Base-by-base conservation (phyloP, 2,329 filamentous ascomycete genomes). In the Rhynchosporium graminicola region DNA sequence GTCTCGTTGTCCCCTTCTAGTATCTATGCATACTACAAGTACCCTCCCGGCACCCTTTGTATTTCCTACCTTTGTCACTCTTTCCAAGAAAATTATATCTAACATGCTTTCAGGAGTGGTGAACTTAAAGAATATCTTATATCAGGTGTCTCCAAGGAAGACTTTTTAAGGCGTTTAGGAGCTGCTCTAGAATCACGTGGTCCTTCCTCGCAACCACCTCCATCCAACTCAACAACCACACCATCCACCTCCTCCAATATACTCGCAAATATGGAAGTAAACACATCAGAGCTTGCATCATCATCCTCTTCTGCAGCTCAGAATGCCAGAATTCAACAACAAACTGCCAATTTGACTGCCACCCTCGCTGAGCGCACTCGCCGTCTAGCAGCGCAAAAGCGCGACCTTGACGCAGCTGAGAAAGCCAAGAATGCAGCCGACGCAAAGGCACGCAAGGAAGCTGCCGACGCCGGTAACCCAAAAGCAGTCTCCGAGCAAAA, bases 81-180 rank as follows among this genome's bases (percentile, higher is more conserved):
- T 46, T 10, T 20, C 3, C 33, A 52, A 26, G 31, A 29, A 15
- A n/a, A 1, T 45, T 33, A 33, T 59, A 29, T 29, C 47, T 67
- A 57, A 69, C 20, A 50, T 9, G 26, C 29, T 48, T n/a, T 45
- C 67, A 87, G 85, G 72, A 89, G 92, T 75, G 91, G 89, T 8
- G 84, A 90, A 65, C 78, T 96, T 13, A 87, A 89, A 71, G 88
- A 94, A 74, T 92, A 93, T 73, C 81, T 96, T 9, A 80, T 86
- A 43, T 78, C 85, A 0, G 88, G 87, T 8, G 81, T 84, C 8
- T 76, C 79, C 13, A 87, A 84, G 71, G 83, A 88, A 15, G 87
- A 91, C 8, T 92, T 95, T 62, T 74, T 86, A 54, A 79, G 78
- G 48, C 80, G 85, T 29, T 66, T 91, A 3, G 73, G 75, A 13